A percentile compares a stretch with the other conserved stretches of the same genome.
These are phyloP conservation scores for Neoconidiobolus thromboides DNA, from an alignment of 371 early-diverging fungal species.

Conservation along the genomic window DNA sequence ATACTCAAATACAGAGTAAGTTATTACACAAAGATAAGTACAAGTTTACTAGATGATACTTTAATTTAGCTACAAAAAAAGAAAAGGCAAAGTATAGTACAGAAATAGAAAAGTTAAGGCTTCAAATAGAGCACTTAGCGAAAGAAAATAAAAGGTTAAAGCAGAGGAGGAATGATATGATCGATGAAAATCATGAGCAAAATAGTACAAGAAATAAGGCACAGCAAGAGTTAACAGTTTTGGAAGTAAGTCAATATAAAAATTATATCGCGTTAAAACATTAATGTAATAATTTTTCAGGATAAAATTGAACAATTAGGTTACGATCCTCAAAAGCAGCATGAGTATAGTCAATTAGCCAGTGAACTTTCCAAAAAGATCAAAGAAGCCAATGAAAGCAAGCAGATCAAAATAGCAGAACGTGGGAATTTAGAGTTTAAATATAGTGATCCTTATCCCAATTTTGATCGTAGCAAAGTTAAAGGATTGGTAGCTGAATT, in stretches of 20 bases:
- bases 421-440: conserved; percentile 42
- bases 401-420: conserved; percentile 9
- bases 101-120: conserved; percentile 14
- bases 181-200: conserved; percentile 8
- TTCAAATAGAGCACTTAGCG: conserved; percentile 27
- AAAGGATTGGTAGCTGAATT: conserved; percentile 85
- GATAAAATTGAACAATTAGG: conserved; percentile 18
- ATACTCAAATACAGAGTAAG: conserved; percentile 69
- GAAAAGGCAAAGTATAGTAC: conserved; percentile 14
- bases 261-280: neutral
- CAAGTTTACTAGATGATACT: neutral
- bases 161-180: conserved; percentile 1
- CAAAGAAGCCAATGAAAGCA: conserved; percentile 9
- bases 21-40: neutral
- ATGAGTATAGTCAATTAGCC: conserved; percentile 10
- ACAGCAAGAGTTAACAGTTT: conserved; percentile 18
- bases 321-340: conserved; percentile 29
- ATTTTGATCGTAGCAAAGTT: conserved; percentile 75
- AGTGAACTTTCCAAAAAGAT: conserved; percentile 9
- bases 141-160: conserved; percentile 36
- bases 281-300: neutral
- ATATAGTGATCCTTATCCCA: conserved; percentile 47
- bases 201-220: conserved; percentile 21
- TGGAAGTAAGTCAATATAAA: conserved; percentile 11
- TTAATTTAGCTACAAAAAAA: conserved; percentile 2